Conservation (phyloP, 495 filamentous ascomycete genomes). For the Trichoderma virens region DNA sequence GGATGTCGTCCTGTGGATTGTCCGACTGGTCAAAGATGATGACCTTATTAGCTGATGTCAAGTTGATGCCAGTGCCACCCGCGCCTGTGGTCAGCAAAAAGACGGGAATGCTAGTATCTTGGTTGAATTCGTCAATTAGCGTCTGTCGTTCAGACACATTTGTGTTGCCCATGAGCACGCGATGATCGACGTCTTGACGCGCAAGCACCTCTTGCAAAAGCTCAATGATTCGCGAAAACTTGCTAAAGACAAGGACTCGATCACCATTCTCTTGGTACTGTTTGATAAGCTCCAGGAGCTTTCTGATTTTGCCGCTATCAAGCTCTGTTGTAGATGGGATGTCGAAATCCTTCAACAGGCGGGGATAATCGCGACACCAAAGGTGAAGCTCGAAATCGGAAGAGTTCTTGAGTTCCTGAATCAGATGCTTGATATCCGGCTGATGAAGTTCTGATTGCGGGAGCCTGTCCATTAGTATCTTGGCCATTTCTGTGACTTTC, state of each 20-base stretch:
- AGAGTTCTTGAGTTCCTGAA: conserved; percentile 62
- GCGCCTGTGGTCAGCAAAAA: conserved; percentile 92
- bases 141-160: conserved; percentile 75
- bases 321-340: conserved; percentile 77
- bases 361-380: conserved; percentile 62
- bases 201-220: conserved; percentile 78
- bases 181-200: conserved; percentile 62
- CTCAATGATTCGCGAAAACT: conserved; percentile 87
- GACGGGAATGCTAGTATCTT: conserved; percentile 68
- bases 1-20: conserved; percentile 93
- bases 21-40: conserved; percentile 94
- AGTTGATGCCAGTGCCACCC: conserved; percentile 90
- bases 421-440: conserved; percentile 55
- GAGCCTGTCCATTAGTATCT: conserved; percentile 56
- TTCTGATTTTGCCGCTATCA: conserved; percentile 82
- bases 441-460: conserved; percentile 35
- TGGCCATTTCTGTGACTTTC: conserved; percentile 68
- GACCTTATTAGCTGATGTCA: conserved; percentile 92
- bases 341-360: conserved; percentile 59
- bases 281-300: conserved; percentile 63
- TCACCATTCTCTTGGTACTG: conserved; percentile 76
- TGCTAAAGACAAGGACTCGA: conserved; percentile 79
- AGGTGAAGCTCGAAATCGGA: conserved; percentile 77
- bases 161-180: conserved; percentile 79
- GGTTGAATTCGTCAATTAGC: conserved; percentile 77